These are phyloP conservation scores for Candida sithepensis DNA, from an alignment of 805 yeast species.

Conservation along the genomic window DNA sequence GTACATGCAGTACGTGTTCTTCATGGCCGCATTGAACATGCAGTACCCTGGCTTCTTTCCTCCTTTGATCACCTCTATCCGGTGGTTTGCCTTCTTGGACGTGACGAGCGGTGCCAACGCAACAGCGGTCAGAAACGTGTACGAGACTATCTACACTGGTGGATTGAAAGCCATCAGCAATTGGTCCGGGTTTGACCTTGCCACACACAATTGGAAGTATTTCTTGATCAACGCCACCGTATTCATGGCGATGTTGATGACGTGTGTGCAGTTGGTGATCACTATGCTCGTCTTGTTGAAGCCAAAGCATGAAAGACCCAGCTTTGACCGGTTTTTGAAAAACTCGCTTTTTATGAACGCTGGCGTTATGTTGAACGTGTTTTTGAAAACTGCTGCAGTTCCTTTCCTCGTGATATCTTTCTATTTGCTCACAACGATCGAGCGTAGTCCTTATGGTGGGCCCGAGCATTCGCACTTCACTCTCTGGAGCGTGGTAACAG, in stretches of 20 bases:
- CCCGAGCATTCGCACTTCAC: constrained; percentile 10
- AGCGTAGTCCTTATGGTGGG: constrained; percentile 18
- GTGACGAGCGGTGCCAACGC: constrained; percentile 8
- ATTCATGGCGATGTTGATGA: constrained; percentile 23
- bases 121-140: constrained; percentile 33
- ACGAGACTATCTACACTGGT: constrained; percentile 37
- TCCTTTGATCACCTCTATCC: constrained; percentile 45
- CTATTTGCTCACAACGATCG: constrained; percentile 17
- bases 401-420: constrained; percentile 42
- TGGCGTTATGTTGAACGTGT: constrained; percentile 34
- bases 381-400: constrained; percentile 35
- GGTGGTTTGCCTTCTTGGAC: constrained; percentile 55
- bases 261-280: constrained; percentile 9
- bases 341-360: constrained; percentile 26
- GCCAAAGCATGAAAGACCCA: constrained; percentile 7
- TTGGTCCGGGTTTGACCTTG: constrained; percentile 15
- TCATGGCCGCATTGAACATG: constrained; percentile 51
- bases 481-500: constrained; percentile 28
- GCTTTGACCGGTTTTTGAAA: constrained; percentile 10
- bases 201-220: constrained; percentile 35
- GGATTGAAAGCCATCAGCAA: constrained; percentile 39
- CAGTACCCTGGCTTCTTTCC: constrained; percentile 62
- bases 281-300: constrained; percentile 7
- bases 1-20: constrained; percentile 58
- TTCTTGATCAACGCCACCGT: constrained; percentile 36